Evolutionary conservation across 2,329 filamentous ascomycete genomes (phyloP), one percentile per base, ranked within the genome.

Genomic region (Pestalotiopsis sp.): DNA sequence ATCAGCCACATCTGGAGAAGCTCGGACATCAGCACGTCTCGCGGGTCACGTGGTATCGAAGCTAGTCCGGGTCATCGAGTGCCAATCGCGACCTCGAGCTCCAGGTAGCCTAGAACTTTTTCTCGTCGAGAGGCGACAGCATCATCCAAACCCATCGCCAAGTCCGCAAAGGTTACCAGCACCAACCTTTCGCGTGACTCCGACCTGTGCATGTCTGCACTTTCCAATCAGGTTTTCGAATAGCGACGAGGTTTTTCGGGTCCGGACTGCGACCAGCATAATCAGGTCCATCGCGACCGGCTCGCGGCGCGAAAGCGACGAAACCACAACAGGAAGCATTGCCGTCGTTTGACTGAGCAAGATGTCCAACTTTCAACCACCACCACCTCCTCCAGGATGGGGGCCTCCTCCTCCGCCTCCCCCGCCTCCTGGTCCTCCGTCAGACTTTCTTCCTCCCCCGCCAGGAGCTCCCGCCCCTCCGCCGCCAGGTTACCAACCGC

Each of bases 401-500:
- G 86, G 85, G 3, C 66, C 66, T 38, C 81, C 81, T 52, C 82
- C 82, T 0, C 82, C 82, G 4, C 84, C 84, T 62, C 86, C 90
- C 67, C 89, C 90, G 74, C 85, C 86, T 36, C 86, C 86, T 23
- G 85, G 86, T 36, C 86, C 86, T 57, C 85, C 86, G 17, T 85
- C 86, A 57, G 85, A 85, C 13, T 85, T 84, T 36, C 81, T 87
- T n/a, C 87, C 87, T 71, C 87, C 87, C 49, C 87, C 87, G 25
- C 86, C 87, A 2, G 81, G 85, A 59, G 82, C 82, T 38, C 85
- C 86, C 52, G 84, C 92, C 66, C 94, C 95, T 71, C 94, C 94
- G 66, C 94, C 95, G 27, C 94, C 94, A 31, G 94, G 94, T 56
- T 97, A 94, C 80, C 90, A 90, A 72, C 94, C 94, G 58, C 89